phyloP scores from a whole-genome alignment of 108 stramenopile species.

The Cyclotella baltica region DNA sequence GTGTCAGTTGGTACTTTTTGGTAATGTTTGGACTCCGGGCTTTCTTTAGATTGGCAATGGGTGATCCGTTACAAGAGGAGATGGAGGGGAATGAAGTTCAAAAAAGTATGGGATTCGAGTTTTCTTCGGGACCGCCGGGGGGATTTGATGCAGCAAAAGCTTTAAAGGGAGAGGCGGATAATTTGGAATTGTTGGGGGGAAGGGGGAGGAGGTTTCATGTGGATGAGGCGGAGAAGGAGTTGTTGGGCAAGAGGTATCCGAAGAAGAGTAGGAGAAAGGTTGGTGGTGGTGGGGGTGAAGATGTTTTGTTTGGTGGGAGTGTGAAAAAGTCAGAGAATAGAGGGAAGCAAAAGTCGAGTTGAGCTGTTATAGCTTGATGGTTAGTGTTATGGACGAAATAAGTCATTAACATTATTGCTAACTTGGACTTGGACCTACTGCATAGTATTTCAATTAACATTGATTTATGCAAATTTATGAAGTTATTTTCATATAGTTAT shows the following conservation, averaged over 20 bases:
- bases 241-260: slow-evolving; percentile 78
- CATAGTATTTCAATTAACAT: too few species aligned
- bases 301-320: slow-evolving; percentile 42
- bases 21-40: slow-evolving; percentile 96
- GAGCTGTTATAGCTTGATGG: background rate
- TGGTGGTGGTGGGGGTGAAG: slow-evolving; percentile 22
- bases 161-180: slow-evolving; percentile 81
- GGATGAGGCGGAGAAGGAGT: slow-evolving; percentile 77
- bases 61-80: slow-evolving; percentile 81
- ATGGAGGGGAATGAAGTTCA: slow-evolving; percentile 61
- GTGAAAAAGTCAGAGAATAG: too few species aligned
- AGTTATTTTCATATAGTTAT: background rate
- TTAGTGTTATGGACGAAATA: background rate
- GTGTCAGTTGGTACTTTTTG: slow-evolving; percentile 96
- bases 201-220: slow-evolving; percentile 65
- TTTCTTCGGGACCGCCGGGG: slow-evolving; percentile 40
- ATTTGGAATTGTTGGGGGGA: slow-evolving; percentile 81
- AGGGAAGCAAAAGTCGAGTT: background rate
- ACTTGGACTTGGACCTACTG: too few species aligned
- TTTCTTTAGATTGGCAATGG: slow-evolving; percentile 91
- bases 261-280: slow-evolving; percentile 54
- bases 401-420: too few species aligned
- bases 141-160: slow-evolving; percentile 77
- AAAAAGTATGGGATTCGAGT: slow-evolving; percentile 56
- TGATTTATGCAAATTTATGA: background rate